Base-by-base conservation (phyloP, 352 stramenopile species). In the Phytopythium boreale region DNA sequence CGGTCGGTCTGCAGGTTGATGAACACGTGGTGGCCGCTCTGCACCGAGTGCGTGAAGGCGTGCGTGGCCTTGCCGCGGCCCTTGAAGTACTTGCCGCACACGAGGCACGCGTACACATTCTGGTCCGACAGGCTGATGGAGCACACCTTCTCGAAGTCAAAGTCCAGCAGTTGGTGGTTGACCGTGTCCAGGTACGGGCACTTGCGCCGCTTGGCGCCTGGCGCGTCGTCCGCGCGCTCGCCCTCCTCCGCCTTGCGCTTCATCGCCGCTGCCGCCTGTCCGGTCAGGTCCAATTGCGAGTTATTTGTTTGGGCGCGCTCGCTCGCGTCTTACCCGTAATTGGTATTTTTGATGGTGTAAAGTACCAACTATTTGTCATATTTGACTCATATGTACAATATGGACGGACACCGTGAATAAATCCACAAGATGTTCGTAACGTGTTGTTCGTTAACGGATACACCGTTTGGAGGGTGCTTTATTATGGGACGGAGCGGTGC, bases 141-240 rank as follows among this genome's bases (percentile, higher is more conserved):
- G 82, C 98, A 99, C 4, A 98, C 83, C 66, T 98, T 99, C 76
- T 99, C 96, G 61, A 99, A 99, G 80, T 99, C 97, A 76, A 99
- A 99, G 75, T 99, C 97, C 44, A 99, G 83, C 56, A 98, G 68
- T 57, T 98, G 90, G 66, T 98, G 92, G 73, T 99, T 96, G 60
- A 99, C 94, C 14, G 97, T 99, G 83, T 99, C 97, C 41, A 99
- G 79, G 75, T 99, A 99, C 55, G 98, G 98, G 71, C 98, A 99
- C 71, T 97, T 97, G 68, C 85, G 86, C 51, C 87, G 85, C 74
- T 93, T 95, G 47, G 64, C 60, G 43, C 67, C 44, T 20, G 29
- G 51, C 27, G 68, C 55, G 27, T 26, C 44, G 24, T 24, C 47
- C 27, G 39, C 47, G 56, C 52, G 72, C 17, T 36, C 63, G 19